Conservation (phyloP, 2,329 filamentous ascomycete genomes). For the Celoporthe dispersa region DNA sequence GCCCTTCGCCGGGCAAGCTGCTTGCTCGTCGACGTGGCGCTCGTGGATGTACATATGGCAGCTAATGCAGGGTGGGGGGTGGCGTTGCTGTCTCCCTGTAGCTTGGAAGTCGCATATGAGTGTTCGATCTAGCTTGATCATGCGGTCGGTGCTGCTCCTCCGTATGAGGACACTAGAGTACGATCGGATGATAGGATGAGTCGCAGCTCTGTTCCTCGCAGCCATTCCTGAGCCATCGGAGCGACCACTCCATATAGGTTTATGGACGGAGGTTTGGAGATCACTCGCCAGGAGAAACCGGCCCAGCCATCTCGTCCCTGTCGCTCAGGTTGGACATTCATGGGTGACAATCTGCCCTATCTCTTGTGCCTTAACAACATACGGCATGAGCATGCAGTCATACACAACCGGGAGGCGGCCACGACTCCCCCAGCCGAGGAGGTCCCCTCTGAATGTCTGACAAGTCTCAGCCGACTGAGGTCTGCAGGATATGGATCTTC, state of each 20-base stretch:
- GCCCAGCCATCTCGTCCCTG: background rate
- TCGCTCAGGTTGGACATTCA: too few relatives aligned
- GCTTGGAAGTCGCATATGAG: background rate
- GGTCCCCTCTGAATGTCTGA: background rate
- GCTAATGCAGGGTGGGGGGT: background rate
- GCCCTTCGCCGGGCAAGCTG: background rate
- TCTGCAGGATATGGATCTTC: background rate
- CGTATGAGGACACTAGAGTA: background rate
- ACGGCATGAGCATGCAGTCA: conserved; percentile 5
- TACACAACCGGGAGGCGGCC: background rate
- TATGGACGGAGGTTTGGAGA: background rate
- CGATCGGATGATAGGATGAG: background rate
- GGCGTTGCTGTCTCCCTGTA: background rate
- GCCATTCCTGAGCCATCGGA: background rate
- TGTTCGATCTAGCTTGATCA: background rate
- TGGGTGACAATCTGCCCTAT: background rate
- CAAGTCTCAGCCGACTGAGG: background rate
- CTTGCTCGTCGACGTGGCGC: background rate
- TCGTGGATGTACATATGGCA: background rate
- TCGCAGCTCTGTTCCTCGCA: background rate
- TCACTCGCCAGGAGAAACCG: background rate
- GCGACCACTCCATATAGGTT: background rate
- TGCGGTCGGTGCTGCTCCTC: background rate
- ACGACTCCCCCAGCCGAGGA: background rate
- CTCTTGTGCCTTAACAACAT: background rate